Evolutionary conservation across 768 basidiomycete genomes (phyloP).

Genomic region (Pleurotus giganteus): DNA sequence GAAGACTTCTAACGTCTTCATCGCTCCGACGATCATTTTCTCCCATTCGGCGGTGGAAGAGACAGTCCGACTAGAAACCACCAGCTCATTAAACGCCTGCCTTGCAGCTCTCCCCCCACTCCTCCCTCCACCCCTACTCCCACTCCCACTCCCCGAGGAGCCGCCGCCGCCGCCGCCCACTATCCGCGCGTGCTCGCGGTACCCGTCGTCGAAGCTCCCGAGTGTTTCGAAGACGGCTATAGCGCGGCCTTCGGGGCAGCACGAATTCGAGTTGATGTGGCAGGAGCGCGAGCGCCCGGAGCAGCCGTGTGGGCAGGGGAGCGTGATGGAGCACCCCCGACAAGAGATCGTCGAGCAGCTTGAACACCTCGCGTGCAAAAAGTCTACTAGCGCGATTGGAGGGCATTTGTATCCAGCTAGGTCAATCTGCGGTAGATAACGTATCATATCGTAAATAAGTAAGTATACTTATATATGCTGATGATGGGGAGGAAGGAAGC

Average conservation of each 20-base stretch:
- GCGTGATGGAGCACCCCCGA: slow-evolving; percentile 29
- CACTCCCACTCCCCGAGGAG: too few species aligned
- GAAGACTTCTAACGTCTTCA: slow-evolving; percentile 12
- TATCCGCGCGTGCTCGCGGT: slow-evolving; percentile 21
- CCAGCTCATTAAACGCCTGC: slow-evolving; percentile 16
- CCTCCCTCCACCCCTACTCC: too few species aligned
- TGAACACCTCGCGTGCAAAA: slow-evolving; percentile 26
- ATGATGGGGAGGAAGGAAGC: neutral
- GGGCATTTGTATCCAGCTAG: slow-evolving; percentile 2
- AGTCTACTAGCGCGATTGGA: slow-evolving; percentile 2
- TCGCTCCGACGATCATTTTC: slow-evolving; percentile 13
- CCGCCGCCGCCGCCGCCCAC: neutral
- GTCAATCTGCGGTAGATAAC: neutral
- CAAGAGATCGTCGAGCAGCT: slow-evolving; percentile 28
- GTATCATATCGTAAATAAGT: too few species aligned
- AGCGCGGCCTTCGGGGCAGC: slow-evolving; percentile 28
- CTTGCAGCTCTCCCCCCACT: too few species aligned
- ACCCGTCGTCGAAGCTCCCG: slow-evolving; percentile 28
- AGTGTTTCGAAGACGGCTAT: slow-evolving; percentile 33
- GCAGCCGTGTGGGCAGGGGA: slow-evolving; percentile 22
- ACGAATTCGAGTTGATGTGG: slow-evolving; percentile 25
- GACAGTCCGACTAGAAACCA: neutral
- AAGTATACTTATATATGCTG: too few species aligned
- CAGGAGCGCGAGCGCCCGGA: slow-evolving; percentile 26
- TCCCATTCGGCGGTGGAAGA: slow-evolving; percentile 7